A percentile compares a stretch with the other conserved stretches of the same genome.
phyloP scores from a whole-genome alignment of 2,329 filamentous ascomycete species.

The Dryadomyces quercivorus region DNA sequence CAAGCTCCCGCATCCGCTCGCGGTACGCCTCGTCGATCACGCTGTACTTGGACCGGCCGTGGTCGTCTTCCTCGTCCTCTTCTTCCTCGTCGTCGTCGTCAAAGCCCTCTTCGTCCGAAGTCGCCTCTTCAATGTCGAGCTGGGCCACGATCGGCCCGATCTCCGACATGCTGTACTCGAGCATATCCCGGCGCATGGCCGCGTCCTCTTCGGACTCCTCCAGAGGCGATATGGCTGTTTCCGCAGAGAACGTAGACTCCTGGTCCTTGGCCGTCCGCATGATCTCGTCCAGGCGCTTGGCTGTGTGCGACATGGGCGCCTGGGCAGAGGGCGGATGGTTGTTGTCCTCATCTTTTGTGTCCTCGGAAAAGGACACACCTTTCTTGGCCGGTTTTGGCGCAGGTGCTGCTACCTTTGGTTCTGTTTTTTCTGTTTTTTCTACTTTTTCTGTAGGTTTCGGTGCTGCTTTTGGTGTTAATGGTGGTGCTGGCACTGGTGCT shows the following conservation, averaged over 20 bases:
- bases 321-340: slow-evolving; percentile 7
- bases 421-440: slow-evolving; percentile 31
- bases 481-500: neutral
- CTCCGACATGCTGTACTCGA: slow-evolving; percentile 78
- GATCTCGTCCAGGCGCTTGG: slow-evolving; percentile 39
- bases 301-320: slow-evolving; percentile 21
- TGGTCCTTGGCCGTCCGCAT: slow-evolving; percentile 44
- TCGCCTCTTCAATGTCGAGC: slow-evolving; percentile 67
- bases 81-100: slow-evolving; percentile 39
- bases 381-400: slow-evolving; percentile 29
- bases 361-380: slow-evolving; percentile 49
- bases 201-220: slow-evolving; percentile 75
- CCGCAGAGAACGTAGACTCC: slow-evolving; percentile 31
- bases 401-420: neutral
- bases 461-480: neutral
- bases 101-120: slow-evolving; percentile 35
- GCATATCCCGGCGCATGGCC: slow-evolving; percentile 71
- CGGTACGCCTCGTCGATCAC: slow-evolving; percentile 65
- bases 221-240: slow-evolving; percentile 50
- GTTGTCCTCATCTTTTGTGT: slow-evolving; percentile 38
- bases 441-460: neutral
- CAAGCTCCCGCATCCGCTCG: slow-evolving; percentile 72
- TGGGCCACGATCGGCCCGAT: slow-evolving; percentile 88
- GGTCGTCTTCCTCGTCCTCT: slow-evolving; percentile 53
- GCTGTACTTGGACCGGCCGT: slow-evolving; percentile 57